phyloP scores from a whole-genome alignment of 2,329 filamentous ascomycete species.

The Phialophora verrucosa region DNA sequence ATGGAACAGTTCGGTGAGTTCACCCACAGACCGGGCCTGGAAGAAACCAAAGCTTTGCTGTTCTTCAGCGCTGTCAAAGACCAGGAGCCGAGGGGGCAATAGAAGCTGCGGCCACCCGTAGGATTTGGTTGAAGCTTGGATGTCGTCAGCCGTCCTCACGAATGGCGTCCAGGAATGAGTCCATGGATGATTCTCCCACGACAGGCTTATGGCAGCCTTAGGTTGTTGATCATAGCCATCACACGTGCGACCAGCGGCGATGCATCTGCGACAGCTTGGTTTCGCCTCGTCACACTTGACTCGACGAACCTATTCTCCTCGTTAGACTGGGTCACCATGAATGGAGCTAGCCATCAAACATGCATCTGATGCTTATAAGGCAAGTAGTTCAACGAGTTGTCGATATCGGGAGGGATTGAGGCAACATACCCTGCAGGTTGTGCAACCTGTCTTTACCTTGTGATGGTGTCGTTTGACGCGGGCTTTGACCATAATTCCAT shows the following conservation, averaged over 20 bases:
- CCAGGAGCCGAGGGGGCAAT: slow-evolving; percentile 13
- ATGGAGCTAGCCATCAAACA: neutral
- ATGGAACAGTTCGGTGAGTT: slow-evolving; percentile 19
- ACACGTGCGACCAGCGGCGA: slow-evolving; percentile 15
- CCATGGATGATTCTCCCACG: slow-evolving; percentile 20
- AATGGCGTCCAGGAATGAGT: slow-evolving; percentile 23
- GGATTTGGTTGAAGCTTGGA: neutral
- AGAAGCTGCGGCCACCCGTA: slow-evolving; percentile 1
- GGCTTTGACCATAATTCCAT: neutral
- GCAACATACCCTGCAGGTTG: slow-evolving; percentile 16
- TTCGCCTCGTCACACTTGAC: slow-evolving; percentile 25
- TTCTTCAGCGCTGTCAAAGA: slow-evolving; percentile 23
- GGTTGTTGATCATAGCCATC: slow-evolving; percentile 13
- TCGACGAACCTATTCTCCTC: slow-evolving; percentile 8
- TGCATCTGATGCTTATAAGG: neutral
- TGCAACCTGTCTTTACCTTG: slow-evolving; percentile 21
- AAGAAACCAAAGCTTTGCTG: slow-evolving; percentile 21
- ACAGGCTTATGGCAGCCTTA: slow-evolving; percentile 4
- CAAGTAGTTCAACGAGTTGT: neutral
- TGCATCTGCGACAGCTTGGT: slow-evolving; percentile 17
- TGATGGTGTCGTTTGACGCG: slow-evolving; percentile 8
- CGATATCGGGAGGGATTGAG: neutral
- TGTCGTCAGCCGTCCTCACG: neutral
- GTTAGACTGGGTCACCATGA: neutral
- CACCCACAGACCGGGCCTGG: slow-evolving; percentile 13